Evolutionary conservation across 371 early-diverging fungal genomes (phyloP).

Genomic region (Mortierella sp.): DNA sequence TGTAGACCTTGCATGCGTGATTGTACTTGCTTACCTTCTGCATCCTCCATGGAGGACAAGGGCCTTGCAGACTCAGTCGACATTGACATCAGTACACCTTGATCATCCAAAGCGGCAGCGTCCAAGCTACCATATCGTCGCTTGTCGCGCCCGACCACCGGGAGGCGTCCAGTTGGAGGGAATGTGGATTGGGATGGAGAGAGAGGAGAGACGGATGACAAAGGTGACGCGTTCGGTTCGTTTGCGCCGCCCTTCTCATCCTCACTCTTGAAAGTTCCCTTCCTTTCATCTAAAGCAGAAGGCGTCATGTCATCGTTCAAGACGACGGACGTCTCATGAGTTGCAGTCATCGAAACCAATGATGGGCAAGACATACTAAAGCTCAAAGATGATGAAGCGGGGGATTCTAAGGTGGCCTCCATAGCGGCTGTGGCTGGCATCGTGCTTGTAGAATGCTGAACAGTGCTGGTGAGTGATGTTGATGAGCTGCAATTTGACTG

Average conservation of each 20-base stretch:
- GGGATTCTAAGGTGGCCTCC: slow-evolving; percentile 11
- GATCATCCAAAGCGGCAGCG: slow-evolving; percentile 6
- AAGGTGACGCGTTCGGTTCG: too few species aligned
- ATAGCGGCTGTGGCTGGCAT: neutral
- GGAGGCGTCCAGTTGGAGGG: slow-evolving; percentile 2
- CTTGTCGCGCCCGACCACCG: slow-evolving; percentile 5
- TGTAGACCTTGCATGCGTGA: neutral
- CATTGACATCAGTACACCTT: slow-evolving; percentile 1
- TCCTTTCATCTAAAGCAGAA: too few species aligned
- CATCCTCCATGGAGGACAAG: slow-evolving; percentile 26
- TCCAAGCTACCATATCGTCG: slow-evolving; percentile 16
- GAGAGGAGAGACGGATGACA: too few species aligned
- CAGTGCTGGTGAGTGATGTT: neutral
- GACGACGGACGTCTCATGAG: too few species aligned
- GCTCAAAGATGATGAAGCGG: neutral
- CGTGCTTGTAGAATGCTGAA: neutral
- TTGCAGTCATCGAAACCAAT: too few species aligned
- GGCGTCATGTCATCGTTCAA: too few species aligned
- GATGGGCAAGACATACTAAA: too few species aligned
- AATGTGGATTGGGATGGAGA: neutral
- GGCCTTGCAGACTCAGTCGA: slow-evolving; percentile 3
- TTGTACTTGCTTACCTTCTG: slow-evolving; percentile 12
- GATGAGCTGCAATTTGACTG: neutral
- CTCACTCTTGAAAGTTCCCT: too few species aligned
- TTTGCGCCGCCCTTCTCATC: too few species aligned